These are phyloP conservation scores for Leptographium flavum DNA, from an alignment of 2,329 filamentous ascomycete species.

Conservation along the genomic window DNA sequence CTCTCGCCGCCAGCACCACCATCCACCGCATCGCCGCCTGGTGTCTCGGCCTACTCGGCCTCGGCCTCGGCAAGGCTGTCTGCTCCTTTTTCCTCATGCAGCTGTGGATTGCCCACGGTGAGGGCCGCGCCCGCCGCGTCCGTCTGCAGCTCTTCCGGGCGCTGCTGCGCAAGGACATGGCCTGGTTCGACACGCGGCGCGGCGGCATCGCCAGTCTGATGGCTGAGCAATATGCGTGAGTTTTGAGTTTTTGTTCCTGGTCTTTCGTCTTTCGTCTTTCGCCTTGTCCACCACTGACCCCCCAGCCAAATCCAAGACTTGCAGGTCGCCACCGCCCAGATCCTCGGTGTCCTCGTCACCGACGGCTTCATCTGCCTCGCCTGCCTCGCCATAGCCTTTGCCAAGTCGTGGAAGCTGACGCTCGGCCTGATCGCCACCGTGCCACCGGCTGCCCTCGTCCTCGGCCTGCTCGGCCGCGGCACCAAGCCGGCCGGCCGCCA, in stretches of 20 bases:
- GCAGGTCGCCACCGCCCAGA: slow-evolving; percentile 65
- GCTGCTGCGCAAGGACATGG: slow-evolving; percentile 58
- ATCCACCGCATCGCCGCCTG: slow-evolving; percentile 41
- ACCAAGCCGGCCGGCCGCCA: slow-evolving; percentile 52
- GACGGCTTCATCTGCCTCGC: slow-evolving; percentile 49
- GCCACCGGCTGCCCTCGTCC: slow-evolving; percentile 48
- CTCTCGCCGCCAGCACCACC: slow-evolving; percentile 25
- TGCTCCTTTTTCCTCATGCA: slow-evolving; percentile 52
- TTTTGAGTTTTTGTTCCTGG: too few species aligned
- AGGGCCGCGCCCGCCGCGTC: slow-evolving; percentile 57
- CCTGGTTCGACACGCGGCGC: slow-evolving; percentile 65
- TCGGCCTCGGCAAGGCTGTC: slow-evolving; percentile 55
- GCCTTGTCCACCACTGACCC: neutral
- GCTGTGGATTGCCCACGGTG: slow-evolving; percentile 65
- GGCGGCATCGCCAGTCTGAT: slow-evolving; percentile 62
- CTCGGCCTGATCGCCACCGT: slow-evolving; percentile 62
- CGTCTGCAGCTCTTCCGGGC: slow-evolving; percentile 51
- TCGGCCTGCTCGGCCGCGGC: slow-evolving; percentile 44
- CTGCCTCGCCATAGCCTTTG: slow-evolving; percentile 59
- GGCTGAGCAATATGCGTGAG: slow-evolving; percentile 59
- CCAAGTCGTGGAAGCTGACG: slow-evolving; percentile 72
- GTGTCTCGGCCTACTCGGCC: slow-evolving; percentile 44
- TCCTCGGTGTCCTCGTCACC: slow-evolving; percentile 55
- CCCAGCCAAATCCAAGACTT: slow-evolving; percentile 67
- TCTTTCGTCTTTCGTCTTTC: too few species aligned